Evolutionary conservation across 148 eudicot genomes (phyloP).

Genomic region (Chenopodium suecicum): DNA sequence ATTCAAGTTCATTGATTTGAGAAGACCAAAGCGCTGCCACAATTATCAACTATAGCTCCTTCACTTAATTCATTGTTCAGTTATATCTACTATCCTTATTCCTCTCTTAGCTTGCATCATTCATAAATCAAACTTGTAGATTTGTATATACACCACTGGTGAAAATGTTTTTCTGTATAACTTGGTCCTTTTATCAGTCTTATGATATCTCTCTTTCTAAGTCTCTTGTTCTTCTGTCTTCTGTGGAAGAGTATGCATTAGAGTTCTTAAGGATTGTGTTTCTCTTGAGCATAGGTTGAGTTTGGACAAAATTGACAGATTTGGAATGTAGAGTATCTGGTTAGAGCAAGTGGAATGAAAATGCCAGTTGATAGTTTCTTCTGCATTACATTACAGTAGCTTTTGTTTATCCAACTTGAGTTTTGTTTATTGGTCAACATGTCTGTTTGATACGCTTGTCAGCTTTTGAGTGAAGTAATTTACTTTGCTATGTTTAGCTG

Average conservation of each 20-base stretch:
- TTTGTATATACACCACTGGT: no score
- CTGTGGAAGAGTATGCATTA: background rate
- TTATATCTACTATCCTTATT: no score
- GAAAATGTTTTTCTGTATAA: no score
- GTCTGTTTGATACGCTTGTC: background rate
- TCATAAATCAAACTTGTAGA: no score
- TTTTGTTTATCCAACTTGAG: background rate
- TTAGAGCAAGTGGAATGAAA: no score
- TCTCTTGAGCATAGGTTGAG: background rate
- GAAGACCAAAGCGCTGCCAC: background rate
- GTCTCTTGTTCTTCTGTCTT: background rate
- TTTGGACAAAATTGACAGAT: background rate
- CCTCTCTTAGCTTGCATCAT: no score
- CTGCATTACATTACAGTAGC: background rate
- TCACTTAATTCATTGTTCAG: no score
- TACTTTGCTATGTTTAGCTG: background rate
- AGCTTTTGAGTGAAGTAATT: background rate
- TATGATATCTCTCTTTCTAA: no score
- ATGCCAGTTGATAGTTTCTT: background rate
- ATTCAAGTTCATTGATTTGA: background rate
- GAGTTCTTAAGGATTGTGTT: background rate
- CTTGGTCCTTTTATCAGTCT: no score
- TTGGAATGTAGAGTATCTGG: background rate
- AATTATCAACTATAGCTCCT: background rate
- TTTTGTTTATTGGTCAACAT: background rate